These are phyloP conservation scores for Colletotrichum sidae DNA, from an alignment of 2,329 filamentous ascomycete genomes.

Conservation along the genomic window DNA sequence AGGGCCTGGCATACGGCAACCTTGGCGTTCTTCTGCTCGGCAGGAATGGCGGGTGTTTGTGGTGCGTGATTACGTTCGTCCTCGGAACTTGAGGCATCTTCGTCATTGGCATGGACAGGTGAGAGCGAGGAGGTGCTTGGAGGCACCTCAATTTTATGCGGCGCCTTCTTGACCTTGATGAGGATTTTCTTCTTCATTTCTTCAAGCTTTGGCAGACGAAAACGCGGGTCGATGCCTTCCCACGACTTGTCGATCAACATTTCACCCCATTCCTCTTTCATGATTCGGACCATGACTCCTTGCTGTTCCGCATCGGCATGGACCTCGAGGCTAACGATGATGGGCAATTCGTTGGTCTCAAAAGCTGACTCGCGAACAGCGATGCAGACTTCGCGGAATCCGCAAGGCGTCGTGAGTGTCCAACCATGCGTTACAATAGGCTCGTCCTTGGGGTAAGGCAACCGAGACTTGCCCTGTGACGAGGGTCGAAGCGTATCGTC, in stretches of 20 bases:
- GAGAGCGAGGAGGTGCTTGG: conserved; percentile 48
- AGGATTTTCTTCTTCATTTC: conserved; percentile 84
- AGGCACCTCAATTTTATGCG: conserved; percentile 47
- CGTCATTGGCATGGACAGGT: conserved; percentile 47
- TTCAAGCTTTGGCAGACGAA: conserved; percentile 75
- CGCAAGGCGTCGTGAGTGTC: conserved; percentile 86
- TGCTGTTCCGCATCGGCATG: conserved; percentile 88
- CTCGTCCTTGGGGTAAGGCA: conserved; percentile 63
- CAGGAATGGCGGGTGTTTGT: conserved; percentile 5
- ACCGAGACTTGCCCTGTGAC: conserved; percentile 43
- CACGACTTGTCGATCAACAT: conserved; percentile 73
- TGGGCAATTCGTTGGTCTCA: conserved; percentile 77
- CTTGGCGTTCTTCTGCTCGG: conserved; percentile 62
- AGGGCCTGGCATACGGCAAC: conserved; percentile 76
- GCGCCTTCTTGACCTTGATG: conserved; percentile 79
- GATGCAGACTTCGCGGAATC: conserved; percentile 87
- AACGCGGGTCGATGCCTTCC: conserved; percentile 62
- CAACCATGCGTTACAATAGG: conserved; percentile 86
- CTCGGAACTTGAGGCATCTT: conserved; percentile 56
- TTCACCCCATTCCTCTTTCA: conserved; percentile 87
- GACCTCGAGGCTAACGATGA: conserved; percentile 94
- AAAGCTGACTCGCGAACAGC: conserved; percentile 86
- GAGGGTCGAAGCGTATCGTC: conserved; percentile 20
- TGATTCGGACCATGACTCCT: conserved; percentile 91
- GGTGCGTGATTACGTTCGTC: conserved; percentile 49